A percentile compares a stretch with the other conserved stretches of the same genome.
Conservation (phyloP, 192 early-diverging fungal species). For the Backusella westeae region DNA sequence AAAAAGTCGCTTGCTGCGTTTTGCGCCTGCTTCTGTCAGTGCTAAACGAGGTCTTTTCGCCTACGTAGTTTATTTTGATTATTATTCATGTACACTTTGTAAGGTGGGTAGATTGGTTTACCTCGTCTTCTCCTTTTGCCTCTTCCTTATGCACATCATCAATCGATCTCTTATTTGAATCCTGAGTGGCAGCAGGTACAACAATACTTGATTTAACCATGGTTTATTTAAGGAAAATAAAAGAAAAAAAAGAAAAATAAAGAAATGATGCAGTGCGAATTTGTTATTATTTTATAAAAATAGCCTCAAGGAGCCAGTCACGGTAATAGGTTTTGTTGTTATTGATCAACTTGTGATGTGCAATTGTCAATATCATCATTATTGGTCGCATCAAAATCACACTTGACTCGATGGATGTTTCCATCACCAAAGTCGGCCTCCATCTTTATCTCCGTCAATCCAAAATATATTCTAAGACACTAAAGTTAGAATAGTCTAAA, state of each 20-base stretch:
- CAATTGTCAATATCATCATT: not conserved
- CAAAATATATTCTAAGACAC: constrained; percentile 45
- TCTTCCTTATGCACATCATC: not conserved
- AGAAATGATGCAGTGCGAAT: not conserved
- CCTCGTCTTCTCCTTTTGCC: not conserved
- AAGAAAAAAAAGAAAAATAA: not conserved
- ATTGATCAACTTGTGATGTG: not conserved
- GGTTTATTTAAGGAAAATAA: not conserved
- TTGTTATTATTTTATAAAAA: not conserved
- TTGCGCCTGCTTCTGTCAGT: constrained; percentile 29
- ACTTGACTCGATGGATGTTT: not conserved
- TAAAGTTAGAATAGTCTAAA: constrained; percentile 10
- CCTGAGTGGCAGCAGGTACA: not conserved
- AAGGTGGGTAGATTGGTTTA: not conserved
- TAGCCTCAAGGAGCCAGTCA: not conserved
- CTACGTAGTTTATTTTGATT: not conserved
- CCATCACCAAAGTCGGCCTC: constrained; percentile 50
- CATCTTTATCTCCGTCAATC: constrained; percentile 45
- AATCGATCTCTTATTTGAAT: constrained; percentile 13
- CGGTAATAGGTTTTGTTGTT: not conserved
- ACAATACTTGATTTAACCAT: constrained; percentile 36
- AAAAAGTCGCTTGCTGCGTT: constrained; percentile 48
- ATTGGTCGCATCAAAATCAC: not conserved
- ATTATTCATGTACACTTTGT: not conserved
- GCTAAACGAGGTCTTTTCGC: constrained; percentile 42